Evolutionary conservation across 208 protist species (phyloP).

Genomic region (Trypanosomatidae sp.): DNA sequence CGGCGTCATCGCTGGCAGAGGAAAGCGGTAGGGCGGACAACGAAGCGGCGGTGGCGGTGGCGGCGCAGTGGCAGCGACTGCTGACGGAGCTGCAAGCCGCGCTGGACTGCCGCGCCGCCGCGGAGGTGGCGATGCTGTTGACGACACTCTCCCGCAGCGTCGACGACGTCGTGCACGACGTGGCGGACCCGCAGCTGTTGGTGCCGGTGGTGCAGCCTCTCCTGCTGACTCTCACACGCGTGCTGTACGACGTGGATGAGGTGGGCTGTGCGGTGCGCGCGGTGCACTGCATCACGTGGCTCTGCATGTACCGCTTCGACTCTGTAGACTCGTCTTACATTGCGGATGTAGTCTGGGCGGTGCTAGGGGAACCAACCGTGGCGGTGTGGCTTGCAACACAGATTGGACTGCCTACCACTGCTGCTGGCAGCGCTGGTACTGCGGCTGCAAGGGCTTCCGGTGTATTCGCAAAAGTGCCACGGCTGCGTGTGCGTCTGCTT

Average conservation of each 20-base stretch:
- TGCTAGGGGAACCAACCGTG: constrained; percentile 18
- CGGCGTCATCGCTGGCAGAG: constrained; percentile 5
- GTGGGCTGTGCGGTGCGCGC: constrained; percentile 41
- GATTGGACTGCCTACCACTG: neutral
- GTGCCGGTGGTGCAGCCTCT: neutral
- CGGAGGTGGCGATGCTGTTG: constrained; percentile 37
- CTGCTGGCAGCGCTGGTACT: neutral
- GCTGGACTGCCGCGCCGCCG: constrained; percentile 35
- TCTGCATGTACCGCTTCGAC: constrained; percentile 76
- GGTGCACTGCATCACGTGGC: constrained; percentile 51
- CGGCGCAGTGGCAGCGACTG: constrained; percentile 15
- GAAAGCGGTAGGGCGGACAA: too few relatives aligned
- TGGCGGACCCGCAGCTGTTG: constrained; percentile 13
- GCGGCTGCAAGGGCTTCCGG: neutral
- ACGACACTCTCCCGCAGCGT: constrained; percentile 37
- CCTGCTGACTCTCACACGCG: constrained; percentile 33
- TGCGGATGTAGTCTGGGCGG: constrained; percentile 12
- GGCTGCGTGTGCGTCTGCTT: constrained; percentile 55
- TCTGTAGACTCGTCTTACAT: constrained; percentile 43
- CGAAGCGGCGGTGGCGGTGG: too few relatives aligned
- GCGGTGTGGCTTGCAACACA: too few relatives aligned
- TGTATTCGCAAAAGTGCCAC: constrained; percentile 9
- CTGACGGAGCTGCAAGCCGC: constrained; percentile 11
- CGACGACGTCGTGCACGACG: constrained; percentile 34
- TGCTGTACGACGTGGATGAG: constrained; percentile 47